phyloP scores from a whole-genome alignment of 441 rosid genomes.

The Populus hybrid region DNA sequence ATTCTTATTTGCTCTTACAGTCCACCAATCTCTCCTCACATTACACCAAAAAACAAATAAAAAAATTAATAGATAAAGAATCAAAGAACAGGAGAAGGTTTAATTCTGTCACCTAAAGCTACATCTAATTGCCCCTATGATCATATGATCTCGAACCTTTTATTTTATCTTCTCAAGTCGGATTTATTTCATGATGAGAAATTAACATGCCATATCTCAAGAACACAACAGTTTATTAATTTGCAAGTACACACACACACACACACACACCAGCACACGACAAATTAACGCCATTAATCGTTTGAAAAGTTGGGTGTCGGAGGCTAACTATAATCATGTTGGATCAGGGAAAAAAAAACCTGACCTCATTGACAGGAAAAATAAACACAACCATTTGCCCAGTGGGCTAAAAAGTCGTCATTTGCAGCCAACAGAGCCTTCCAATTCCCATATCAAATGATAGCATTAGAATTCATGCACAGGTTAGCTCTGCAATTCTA shows the following conservation, averaged over 20 bases:
- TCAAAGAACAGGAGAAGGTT: too few species aligned
- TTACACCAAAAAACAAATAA: too few species aligned
- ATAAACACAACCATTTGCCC: background rate
- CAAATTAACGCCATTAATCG: background rate
- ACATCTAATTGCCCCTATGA: too few species aligned
- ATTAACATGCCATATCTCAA: too few species aligned
- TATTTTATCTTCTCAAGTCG: background rate
- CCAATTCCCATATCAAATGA: background rate
- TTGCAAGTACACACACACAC: too few species aligned
- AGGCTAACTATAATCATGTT: background rate
- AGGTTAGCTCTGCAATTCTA: background rate
- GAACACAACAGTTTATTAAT: too few species aligned
- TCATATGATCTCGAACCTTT: too few species aligned
- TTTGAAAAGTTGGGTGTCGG: background rate
- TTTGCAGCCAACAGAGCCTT: background rate
- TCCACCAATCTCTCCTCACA: too few species aligned
- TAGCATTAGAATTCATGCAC: background rate
- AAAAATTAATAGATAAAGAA: too few species aligned
- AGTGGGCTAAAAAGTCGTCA: background rate
- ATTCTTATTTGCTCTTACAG: too few species aligned
- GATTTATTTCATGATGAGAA: too few species aligned
- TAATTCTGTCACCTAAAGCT: too few species aligned
- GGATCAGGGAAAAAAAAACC: background rate
- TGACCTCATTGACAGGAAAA: background rate
- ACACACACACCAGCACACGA: background rate